Percentiles rank a stretch among this genome's conserved stretches.
Conservation (phyloP, 2,329 filamentous ascomycete species). For the Penicillium sp. region DNA sequence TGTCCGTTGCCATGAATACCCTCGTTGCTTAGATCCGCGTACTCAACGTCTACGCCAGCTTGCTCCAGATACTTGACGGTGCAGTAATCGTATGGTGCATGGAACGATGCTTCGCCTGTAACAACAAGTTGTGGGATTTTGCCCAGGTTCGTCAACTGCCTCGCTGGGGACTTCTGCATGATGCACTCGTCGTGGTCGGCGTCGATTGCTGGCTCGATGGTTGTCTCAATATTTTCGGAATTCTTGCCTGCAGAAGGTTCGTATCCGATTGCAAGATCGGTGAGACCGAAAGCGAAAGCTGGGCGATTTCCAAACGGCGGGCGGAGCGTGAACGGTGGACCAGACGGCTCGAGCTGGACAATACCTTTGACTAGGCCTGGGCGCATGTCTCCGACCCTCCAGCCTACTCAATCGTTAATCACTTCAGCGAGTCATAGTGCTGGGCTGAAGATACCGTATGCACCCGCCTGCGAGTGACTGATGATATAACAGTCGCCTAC, state of each 20-base stretch:
- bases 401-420: constrained; percentile 26
- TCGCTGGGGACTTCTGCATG: constrained; percentile 38
- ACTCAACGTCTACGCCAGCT: constrained; percentile 47
- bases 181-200: constrained; percentile 30
- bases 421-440: not conserved
- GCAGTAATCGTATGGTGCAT: constrained; percentile 55
- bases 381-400: constrained; percentile 49
- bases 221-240: constrained; percentile 10
- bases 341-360: constrained; percentile 53
- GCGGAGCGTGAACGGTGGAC: constrained; percentile 40
- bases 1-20: constrained; percentile 56
- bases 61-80: constrained; percentile 53
- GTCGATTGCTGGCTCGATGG: not conserved
- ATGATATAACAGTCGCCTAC: constrained; percentile 32
- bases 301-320: constrained; percentile 10
- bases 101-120: constrained; percentile 54
- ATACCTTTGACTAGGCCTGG: constrained; percentile 50
- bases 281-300: constrained; percentile 18
- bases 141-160: constrained; percentile 48
- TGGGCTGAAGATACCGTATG: constrained; percentile 18
- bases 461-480: constrained; percentile 51
- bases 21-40: constrained; percentile 44
- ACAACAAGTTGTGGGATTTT: constrained; percentile 50
- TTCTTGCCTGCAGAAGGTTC: constrained; percentile 11
- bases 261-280: constrained; percentile 16